Base-by-base conservation (phyloP, 2,329 filamentous ascomycete genomes). In the Fusarium sp. region DNA sequence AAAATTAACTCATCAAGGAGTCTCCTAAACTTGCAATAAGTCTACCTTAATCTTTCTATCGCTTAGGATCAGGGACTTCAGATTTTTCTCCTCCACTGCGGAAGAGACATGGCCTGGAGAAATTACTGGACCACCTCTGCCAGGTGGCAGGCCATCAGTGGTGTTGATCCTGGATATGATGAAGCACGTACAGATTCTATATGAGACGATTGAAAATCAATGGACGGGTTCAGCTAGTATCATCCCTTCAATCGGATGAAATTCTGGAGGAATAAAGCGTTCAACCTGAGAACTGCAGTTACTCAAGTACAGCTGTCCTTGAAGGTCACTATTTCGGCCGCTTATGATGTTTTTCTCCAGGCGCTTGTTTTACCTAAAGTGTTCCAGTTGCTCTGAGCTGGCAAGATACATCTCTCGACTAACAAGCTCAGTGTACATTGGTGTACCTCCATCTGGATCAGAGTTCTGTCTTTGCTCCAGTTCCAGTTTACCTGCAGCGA, bases 81-180 rank as follows among this genome's bases (percentile, higher is more conserved):
- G 35, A 12, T 30, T 41, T n/a, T 26, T 39, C 20, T 41, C 35
- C 32, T 39, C 51, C 35, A 28, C 35, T 39, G 2, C 20, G 10
- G 20, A 56, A 61, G 28, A 45, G 50, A 58, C 66, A 66, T 70
- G 59, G 59, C 51, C 50, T 59, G 38, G 64, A 67, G 73, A 73
- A 53, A 70, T 77, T 71, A 66, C 67, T 63, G 67, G 69, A 57
- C 67, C 67, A 73, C 71, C 72, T 69, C 10, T 54, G 69, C 71
- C 66, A 77, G 63, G 75, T 77, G 75, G 75, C 75, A 78, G 60
- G 60, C 63, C 53, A 71, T 74, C 64, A 72, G 73, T 72, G 71
- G 67, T 67, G 68, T 42, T 65, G 35, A 60, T 57, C 53, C 50
- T 14, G 32, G n/a, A 50, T 50, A 47, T 22, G 53, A 38, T 53